These are phyloP conservation scores for Escallonia herrerae DNA, from an alignment of 129 eudicot species.

Conservation along the genomic window DNA sequence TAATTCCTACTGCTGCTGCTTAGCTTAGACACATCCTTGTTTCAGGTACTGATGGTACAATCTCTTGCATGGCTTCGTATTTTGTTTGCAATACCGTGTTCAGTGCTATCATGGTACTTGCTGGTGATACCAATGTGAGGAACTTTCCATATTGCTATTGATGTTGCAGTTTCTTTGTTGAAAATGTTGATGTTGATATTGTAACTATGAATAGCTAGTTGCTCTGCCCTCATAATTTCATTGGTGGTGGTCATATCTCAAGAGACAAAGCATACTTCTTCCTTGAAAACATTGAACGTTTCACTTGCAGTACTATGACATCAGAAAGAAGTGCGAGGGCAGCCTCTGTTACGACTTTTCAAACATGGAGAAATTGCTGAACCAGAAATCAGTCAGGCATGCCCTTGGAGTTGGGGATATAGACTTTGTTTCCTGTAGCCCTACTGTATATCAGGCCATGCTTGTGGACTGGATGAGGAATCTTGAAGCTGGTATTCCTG, in stretches of 20 bases:
- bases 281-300: conserved; percentile 2
- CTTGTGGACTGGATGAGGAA: conserved; percentile 60
- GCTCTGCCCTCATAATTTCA: too few species aligned
- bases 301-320: conserved; percentile 48
- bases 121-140: conserved; percentile 46
- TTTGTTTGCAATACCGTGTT: conserved; percentile 32
- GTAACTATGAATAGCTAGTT: too few species aligned
- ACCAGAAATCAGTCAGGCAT: conserved; percentile 32
- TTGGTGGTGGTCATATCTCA: too few species aligned
- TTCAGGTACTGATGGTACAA: conserved; percentile 39
- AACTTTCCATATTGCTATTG: neutral
- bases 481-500: conserved; percentile 67
- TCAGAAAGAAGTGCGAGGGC: conserved; percentile 48
- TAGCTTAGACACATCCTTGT: conserved; percentile 5
- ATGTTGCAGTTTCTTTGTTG: too few species aligned
- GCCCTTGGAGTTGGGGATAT: conserved; percentile 69
- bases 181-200: too few species aligned
- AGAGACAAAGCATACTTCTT: too few species aligned
- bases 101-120: conserved; percentile 19
- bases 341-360: conserved; percentile 74
- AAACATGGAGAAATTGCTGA: conserved; percentile 60
- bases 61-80: conserved; percentile 36
- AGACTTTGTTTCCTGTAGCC: conserved; percentile 41
- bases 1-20: neutral
- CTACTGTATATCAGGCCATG: conserved; percentile 50